These are phyloP conservation scores for Cercophora scortea DNA, from an alignment of 495 filamentous ascomycete species.

Conservation along the genomic window DNA sequence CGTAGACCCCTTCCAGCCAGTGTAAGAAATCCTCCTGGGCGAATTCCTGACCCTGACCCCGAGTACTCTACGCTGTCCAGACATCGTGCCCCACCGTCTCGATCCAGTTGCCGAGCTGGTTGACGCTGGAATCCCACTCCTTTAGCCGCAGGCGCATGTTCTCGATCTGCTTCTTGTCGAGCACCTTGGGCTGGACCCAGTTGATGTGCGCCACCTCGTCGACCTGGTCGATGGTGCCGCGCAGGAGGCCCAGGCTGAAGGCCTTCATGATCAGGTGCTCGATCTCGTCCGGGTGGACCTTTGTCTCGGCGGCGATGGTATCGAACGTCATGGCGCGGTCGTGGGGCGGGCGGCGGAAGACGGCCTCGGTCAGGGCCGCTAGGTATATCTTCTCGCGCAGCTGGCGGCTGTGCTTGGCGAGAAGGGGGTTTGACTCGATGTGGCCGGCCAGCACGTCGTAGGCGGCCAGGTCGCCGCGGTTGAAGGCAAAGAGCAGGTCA, in stretches of 20 bases:
- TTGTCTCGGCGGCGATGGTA: constrained; percentile 84
- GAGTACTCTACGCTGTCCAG: constrained; percentile 58
- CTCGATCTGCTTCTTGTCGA: constrained; percentile 93
- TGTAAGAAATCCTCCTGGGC: no score
- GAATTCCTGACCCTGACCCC: no score
- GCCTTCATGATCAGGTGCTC: constrained; percentile 99
- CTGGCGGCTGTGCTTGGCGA: constrained; percentile 69
- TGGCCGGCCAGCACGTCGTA: constrained; percentile 75
- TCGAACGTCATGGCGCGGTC: constrained; percentile 87
- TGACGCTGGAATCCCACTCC: constrained; percentile 94
- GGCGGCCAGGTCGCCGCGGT: constrained; percentile 83
- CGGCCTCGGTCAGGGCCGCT: constrained; percentile 87
- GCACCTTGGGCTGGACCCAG: constrained; percentile 97
- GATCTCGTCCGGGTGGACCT: constrained; percentile 82
- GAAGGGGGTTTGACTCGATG: constrained; percentile 68
- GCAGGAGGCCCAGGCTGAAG: constrained; percentile 79
- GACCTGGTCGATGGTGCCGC: constrained; percentile 94
- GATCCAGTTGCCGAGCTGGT: constrained; percentile 91
- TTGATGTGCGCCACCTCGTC: constrained; percentile 88
- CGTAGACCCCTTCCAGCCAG: no score
- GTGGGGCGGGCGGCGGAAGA: constrained; percentile 91
- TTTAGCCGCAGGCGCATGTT: constrained; percentile 80
- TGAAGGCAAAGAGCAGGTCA: constrained; percentile 93
- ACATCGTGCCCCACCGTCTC: constrained; percentile 83
- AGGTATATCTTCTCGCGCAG: constrained; percentile 97